These are phyloP conservation scores for Vickermania ingenoplastis DNA, from an alignment of 208 protist species.

Conservation along the genomic window DNA sequence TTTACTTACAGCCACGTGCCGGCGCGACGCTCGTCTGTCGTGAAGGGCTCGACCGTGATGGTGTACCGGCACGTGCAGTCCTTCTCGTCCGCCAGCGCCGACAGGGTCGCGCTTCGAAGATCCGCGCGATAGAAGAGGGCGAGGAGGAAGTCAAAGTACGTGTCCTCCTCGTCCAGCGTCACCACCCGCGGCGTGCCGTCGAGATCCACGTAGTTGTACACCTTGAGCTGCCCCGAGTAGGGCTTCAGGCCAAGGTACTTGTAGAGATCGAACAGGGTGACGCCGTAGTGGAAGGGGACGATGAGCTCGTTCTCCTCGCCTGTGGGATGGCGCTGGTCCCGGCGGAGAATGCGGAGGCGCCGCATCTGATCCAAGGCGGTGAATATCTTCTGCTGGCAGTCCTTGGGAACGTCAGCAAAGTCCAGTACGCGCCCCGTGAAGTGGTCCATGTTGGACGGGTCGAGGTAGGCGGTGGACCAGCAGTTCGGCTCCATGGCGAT, in stretches of 20 bases:
- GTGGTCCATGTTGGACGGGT: conserved; percentile 76
- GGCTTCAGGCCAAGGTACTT: conserved; percentile 43
- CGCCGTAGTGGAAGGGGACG: conserved; percentile 45
- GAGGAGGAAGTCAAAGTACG: conserved; percentile 77
- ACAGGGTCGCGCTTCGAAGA: conserved; percentile 43
- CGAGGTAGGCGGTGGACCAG: conserved; percentile 65
- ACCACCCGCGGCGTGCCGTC: conserved; percentile 36
- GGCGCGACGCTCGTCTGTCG: conserved; percentile 35
- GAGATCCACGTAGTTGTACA: conserved; percentile 71
- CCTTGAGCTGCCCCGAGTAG: conserved; percentile 77
- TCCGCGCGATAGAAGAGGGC: conserved; percentile 67
- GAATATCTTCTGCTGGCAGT: conserved; percentile 42
- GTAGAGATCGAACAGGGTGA: conserved; percentile 75
- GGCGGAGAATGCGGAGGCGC: conserved; percentile 57
- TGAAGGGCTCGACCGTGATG: conserved; percentile 73
- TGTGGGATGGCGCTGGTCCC: conserved; percentile 22
- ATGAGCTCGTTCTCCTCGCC: conserved; percentile 18
- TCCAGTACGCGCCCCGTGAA: conserved; percentile 82
- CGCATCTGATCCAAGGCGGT: conserved; percentile 71
- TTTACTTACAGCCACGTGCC: conserved; percentile 78
- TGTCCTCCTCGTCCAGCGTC: conserved; percentile 68
- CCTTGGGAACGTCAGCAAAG: conserved; percentile 53
- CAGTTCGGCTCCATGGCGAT: conserved; percentile 73
- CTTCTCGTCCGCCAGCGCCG: conserved; percentile 44
- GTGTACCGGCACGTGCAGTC: conserved; percentile 77